These are phyloP conservation scores for Boletus smithii DNA, from an alignment of 1,284 basidiomycete species.

Conservation along the genomic window DNA sequence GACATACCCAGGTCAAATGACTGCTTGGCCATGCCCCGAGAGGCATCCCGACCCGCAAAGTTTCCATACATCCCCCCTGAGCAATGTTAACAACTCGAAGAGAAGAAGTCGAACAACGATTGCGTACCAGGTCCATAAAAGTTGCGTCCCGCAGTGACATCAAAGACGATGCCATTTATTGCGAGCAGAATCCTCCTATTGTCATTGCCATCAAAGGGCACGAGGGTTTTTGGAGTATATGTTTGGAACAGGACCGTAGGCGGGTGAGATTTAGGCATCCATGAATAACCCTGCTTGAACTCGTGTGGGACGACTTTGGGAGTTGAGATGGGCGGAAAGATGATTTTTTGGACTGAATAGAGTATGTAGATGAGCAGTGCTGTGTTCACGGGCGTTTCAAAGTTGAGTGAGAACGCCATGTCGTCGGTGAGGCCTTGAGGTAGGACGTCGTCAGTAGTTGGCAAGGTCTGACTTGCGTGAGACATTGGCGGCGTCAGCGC, in stretches of 20 bases:
- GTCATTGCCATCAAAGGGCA: conserved; percentile 65
- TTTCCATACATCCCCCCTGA: conserved; percentile 91
- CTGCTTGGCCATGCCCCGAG: conserved; percentile 95
- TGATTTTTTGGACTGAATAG: conserved; percentile 69
- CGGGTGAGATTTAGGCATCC: conserved; percentile 79
- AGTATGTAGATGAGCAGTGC: conserved; percentile 74
- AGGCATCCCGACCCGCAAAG: conserved; percentile 93
- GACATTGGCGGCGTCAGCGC: no score
- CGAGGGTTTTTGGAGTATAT: conserved; percentile 74
- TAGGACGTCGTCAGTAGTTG: no score
- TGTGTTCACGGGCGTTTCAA: conserved; percentile 71
- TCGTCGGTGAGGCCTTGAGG: no score
- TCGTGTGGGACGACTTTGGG: conserved; percentile 56
- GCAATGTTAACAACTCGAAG: conserved; percentile 1
- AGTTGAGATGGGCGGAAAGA: conserved; percentile 60
- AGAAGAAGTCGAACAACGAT: conserved; percentile 2
- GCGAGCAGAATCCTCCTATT: conserved; percentile 78
- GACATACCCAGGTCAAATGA: conserved; percentile 82
- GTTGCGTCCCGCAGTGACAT: conserved; percentile 82
- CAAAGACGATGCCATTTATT: conserved; percentile 86
- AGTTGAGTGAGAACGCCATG: conserved; percentile 39
- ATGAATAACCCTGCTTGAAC: conserved; percentile 79
- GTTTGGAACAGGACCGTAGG: conserved; percentile 71
- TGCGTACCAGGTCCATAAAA: conserved; percentile 90
- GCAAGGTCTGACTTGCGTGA: no score